Conservation (phyloP, 345 rosid species). For the Salix caprea region DNA sequence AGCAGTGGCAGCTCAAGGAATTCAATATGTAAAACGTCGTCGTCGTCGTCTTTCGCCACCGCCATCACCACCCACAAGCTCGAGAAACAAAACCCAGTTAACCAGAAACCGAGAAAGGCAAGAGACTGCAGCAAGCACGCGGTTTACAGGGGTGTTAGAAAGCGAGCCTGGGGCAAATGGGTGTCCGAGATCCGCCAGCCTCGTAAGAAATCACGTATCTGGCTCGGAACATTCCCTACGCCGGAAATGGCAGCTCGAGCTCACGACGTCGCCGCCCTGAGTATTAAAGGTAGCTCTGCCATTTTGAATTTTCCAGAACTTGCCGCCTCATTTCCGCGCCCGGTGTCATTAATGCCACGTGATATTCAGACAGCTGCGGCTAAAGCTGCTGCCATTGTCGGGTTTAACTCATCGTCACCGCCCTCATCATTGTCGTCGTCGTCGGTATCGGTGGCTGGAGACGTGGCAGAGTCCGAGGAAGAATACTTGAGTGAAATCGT, state of each 20-base stretch:
- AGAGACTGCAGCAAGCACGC: conserved; percentile 9
- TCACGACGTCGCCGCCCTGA: conserved; percentile 24
- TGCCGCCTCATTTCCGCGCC: conserved; percentile 16
- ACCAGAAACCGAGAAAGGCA: background rate
- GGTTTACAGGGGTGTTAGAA: conserved; percentile 22
- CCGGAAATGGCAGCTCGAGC: conserved; percentile 34
- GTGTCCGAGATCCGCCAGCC: conserved; percentile 30
- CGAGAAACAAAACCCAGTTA: no score
- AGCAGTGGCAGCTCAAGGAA: background rate
- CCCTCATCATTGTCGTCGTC: conserved; percentile 10
- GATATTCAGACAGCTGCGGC: conserved; percentile 27
- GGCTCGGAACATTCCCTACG: conserved; percentile 31
- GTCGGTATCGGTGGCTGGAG: conserved; percentile 3
- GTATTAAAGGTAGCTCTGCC: conserved; percentile 21
- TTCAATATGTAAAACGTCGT: background rate
- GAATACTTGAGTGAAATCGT: conserved; percentile 19
- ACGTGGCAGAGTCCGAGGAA: conserved; percentile 17
- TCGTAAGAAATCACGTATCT: conserved; percentile 25
- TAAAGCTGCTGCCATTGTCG: conserved; percentile 29
- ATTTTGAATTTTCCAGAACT: conserved; percentile 24
- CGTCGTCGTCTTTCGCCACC: background rate
- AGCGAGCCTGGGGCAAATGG: conserved; percentile 30
- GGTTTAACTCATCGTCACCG: background rate
- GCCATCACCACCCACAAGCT: background rate
- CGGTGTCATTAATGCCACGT: conserved; percentile 19